Evolutionary conservation across 805 yeast species (phyloP), one percentile per base, ranked within the genome.

Genomic region (Candida nanaspora): DNA sequence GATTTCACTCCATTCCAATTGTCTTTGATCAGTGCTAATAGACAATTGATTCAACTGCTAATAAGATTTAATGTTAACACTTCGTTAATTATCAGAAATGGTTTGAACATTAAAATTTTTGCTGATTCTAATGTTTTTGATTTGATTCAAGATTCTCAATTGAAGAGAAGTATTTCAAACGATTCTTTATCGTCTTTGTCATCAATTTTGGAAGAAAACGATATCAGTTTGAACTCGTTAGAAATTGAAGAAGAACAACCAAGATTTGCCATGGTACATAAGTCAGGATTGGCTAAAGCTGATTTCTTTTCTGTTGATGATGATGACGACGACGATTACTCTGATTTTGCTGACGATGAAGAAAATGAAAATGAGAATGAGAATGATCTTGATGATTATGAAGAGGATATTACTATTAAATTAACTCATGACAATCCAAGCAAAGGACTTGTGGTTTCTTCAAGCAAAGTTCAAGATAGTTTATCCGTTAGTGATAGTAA

Each of bases 1-100:
- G 96, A 95, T 1, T 76, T 76, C 46, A 82, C 96, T 0, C 95
- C 98, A 4, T 66, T 93, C 42, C 96, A 89, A 59, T 80, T 84
- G 55, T 96, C 97, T 0, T 76, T 87, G 26, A 58, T 89, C 50
- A 69, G 72, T 48, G 96, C 96, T 26, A 74, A 83, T 53, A 66
- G 85, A 39, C 80, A 74, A 36, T 68, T 82, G 31, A 82, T 86
- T 45, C 70, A 72, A 34, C 53, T 81, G 33, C 68, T 86, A 46
- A 56, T 81, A 33, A 78, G 72, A 29, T 80, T 82, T 55, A 81
- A 79, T 39, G 83, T 91, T 1, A 78, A 75, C 48, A 60, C 74
- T 46, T 65, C 69, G 30, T 57, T 72, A 42, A 74, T 63, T 51
- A 69, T 84, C 21, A 61, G 68, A 36, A 74, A 74, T 48, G 82